These are phyloP conservation scores for Metschnikowia henanensis DNA, from an alignment of 805 yeast genomes.

Conservation along the genomic window DNA sequence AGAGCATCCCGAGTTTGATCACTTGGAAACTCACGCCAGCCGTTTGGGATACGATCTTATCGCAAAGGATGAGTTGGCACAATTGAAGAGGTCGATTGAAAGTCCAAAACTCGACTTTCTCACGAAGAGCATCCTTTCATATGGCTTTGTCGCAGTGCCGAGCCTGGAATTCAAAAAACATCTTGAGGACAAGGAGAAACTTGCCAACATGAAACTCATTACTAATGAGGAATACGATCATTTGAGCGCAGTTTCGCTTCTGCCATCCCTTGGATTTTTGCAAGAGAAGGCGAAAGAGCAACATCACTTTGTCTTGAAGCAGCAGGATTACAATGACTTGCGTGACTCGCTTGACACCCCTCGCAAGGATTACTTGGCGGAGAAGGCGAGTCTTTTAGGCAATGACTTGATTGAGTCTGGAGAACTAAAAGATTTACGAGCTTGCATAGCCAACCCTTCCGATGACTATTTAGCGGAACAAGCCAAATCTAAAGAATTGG, in stretches of 20 bases:
- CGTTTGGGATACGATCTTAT: conserved; percentile 20
- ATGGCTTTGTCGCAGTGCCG: conserved; percentile 21
- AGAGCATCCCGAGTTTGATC: conserved; percentile 26
- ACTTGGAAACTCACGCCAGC: conserved; percentile 23
- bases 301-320: conserved; percentile 14
- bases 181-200: conserved; percentile 30
- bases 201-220: conserved; percentile 25
- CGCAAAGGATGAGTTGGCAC: conserved; percentile 16
- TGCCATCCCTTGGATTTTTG: conserved; percentile 17
- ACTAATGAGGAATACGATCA: conserved; percentile 19
- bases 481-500: conserved; percentile 6
- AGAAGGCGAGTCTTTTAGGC: conserved; percentile 14
- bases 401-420: conserved; percentile 6
- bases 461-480: conserved; percentile 10
- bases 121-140: conserved; percentile 14
- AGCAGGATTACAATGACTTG: conserved; percentile 16
- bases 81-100: conserved; percentile 16
- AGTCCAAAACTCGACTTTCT: conserved; percentile 22
- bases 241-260: conserved; percentile 8
- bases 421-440: conserved; percentile 14
- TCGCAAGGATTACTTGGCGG: conserved; percentile 13
- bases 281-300: conserved; percentile 16
- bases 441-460: conserved; percentile 6
- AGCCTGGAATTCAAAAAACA: conserved; percentile 21
- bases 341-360: conserved; percentile 19